Percentiles rank a stretch among this genome's conserved stretches.
Conservation (phyloP, 371 early-diverging fungal species). For the Mortierella sp. region DNA sequence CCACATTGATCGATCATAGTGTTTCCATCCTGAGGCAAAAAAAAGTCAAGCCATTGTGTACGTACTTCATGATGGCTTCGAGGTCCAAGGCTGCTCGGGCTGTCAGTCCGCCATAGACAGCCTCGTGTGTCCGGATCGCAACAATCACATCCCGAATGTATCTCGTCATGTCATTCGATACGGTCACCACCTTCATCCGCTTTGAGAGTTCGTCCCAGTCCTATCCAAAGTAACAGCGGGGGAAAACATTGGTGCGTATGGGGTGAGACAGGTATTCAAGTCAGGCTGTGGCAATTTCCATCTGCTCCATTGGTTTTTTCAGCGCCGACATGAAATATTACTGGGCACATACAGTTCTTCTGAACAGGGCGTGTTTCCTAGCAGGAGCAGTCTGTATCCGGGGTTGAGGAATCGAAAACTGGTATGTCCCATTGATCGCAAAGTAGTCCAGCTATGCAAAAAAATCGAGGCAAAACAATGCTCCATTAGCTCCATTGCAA, state of each 20-base stretch:
- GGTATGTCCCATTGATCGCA: slow-evolving; percentile 64
- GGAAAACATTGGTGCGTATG: neutral
- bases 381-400: slow-evolving; percentile 27
- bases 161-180: slow-evolving; percentile 70
- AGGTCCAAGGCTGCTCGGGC: slow-evolving; percentile 71
- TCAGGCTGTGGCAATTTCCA: neutral
- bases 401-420: slow-evolving; percentile 26
- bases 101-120: slow-evolving; percentile 72
- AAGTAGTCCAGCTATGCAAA: slow-evolving; percentile 65
- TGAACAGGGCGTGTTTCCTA: slow-evolving; percentile 36
- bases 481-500: too few species aligned
- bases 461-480: slow-evolving; percentile 40
- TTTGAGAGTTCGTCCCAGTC: slow-evolving; percentile 67
- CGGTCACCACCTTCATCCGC: slow-evolving; percentile 62
- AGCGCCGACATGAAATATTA: neutral
- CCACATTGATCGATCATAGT: neutral
- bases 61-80: slow-evolving; percentile 67
- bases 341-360: slow-evolving; percentile 29
- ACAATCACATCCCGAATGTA: slow-evolving; percentile 76
- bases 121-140: slow-evolving; percentile 70
- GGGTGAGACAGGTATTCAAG: neutral
- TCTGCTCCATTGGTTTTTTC: slow-evolving; percentile 1
- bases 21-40: neutral
- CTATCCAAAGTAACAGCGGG: slow-evolving; percentile 30
- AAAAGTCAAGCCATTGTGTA: neutral